Conservation (phyloP, 441 rosid species). For the Sinapis alba region DNA sequence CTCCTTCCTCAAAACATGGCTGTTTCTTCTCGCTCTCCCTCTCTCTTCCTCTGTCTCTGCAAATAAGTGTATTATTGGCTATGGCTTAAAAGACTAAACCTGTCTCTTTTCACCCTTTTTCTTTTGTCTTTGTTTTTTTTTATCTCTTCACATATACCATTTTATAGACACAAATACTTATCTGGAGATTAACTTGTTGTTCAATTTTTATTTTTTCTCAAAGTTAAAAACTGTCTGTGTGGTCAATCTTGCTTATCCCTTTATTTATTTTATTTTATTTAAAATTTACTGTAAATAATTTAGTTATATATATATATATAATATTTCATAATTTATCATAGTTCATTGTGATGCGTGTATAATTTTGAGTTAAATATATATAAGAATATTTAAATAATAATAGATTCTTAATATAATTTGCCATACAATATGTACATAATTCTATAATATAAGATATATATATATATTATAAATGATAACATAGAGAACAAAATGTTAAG, state of each 20-base stretch:
- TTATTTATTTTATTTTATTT: neutral
- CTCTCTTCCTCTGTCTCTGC: constrained; percentile 37
- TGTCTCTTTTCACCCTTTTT: constrained; percentile 28
- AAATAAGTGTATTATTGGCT: constrained; percentile 39
- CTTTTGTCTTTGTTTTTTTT: neutral
- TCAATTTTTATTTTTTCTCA: neutral
- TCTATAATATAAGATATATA: neutral
- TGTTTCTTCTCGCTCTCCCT: constrained; percentile 30
- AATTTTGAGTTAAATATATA: neutral
- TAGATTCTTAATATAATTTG: neutral
- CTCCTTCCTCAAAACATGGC: constrained; percentile 48
- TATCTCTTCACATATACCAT: neutral
- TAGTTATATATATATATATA: neutral
- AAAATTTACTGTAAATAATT: neutral
- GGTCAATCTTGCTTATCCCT: neutral
- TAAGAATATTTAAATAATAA: neutral
- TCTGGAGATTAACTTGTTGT: neutral
- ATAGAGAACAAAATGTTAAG: neutral
- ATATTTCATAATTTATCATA: neutral
- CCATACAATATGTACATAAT: neutral
- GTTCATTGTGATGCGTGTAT: neutral
- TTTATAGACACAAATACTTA: neutral
- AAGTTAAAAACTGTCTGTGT: neutral
- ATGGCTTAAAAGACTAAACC: constrained; percentile 39
- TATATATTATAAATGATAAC: neutral